phyloP scores from a whole-genome alignment of 179 eudicot species.

The Spinacia oleracea region DNA sequence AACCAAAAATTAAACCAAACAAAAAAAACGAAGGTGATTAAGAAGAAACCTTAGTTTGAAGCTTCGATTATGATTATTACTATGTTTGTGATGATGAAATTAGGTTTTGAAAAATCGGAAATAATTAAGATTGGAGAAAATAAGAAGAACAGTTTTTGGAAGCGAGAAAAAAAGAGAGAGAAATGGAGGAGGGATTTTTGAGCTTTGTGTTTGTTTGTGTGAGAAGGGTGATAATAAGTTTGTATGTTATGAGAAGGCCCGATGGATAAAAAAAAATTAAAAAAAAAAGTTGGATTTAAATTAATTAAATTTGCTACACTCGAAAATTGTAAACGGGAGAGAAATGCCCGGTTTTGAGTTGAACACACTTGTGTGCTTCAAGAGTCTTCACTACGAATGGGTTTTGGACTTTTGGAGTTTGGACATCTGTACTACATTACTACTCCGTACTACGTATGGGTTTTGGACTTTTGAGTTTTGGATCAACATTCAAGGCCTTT shows the following conservation, averaged over 20 bases:
- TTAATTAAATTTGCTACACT: no score
- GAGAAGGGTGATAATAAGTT: slow-evolving; percentile 24
- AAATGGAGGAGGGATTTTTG: slow-evolving; percentile 13
- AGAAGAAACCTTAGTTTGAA: background rate
- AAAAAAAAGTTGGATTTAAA: background rate
- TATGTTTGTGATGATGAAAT: background rate
- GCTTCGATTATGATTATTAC: no score
- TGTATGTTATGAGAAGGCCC: slow-evolving; percentile 15
- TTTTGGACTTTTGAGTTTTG: no score
- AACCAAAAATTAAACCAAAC: background rate
- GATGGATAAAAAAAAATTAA: background rate
- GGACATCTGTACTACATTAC: no score
- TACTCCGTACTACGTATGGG: no score
- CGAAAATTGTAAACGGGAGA: no score
- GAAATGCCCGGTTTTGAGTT: no score
- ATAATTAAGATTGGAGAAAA: background rate
- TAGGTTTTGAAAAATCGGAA: background rate
- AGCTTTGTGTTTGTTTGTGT: slow-evolving; percentile 13
- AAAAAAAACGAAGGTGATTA: background rate
- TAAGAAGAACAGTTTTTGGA: background rate
- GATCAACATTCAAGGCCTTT: no score
- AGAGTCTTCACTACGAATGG: no score
- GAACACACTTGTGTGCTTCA: no score
- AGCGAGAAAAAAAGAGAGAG: background rate
- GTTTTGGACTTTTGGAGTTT: no score